Evolutionary conservation across 345 rosid species (phyloP).

Genomic region (Salix exigua): DNA sequence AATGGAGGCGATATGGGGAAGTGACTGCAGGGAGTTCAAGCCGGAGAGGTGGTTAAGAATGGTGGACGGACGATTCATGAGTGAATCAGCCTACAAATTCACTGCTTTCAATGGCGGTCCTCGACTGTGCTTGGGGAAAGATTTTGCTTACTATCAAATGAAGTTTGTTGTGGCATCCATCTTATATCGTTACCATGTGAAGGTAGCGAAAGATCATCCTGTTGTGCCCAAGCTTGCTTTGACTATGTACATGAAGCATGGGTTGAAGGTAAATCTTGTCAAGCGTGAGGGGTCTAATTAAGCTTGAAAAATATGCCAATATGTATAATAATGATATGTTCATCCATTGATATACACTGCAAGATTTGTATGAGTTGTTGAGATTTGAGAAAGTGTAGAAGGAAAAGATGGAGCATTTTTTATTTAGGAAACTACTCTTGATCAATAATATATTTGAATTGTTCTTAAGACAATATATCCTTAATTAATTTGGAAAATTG

Average conservation of each 20-base stretch:
- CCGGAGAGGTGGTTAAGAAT: conserved; percentile 89
- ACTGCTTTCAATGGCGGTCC: conserved; percentile 96
- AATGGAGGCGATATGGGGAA: conserved; percentile 93
- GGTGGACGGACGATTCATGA: conserved; percentile 56
- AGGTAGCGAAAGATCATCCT: conserved; percentile 53
- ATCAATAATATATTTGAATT: not conserved
- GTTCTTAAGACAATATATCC: not conserved
- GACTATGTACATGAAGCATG: conserved; percentile 95
- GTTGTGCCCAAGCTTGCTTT: conserved; percentile 69
- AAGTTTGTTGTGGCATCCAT: conserved; percentile 71
- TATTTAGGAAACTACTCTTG: not conserved
- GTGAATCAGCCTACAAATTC: conserved; percentile 90
- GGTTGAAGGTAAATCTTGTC: conserved; percentile 48
- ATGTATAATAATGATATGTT: no score
- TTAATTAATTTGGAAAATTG: not conserved
- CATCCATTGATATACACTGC: no score
- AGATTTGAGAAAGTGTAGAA: not conserved
- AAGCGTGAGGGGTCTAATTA: conserved; percentile 19
- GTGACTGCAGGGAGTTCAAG: conserved; percentile 68
- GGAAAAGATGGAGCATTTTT: not conserved
- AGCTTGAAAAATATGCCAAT: not conserved
- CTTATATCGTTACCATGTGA: conserved; percentile 52
- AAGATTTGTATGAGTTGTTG: not conserved
- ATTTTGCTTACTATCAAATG: conserved; percentile 94
- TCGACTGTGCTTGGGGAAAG: conserved; percentile 85